Base-by-base conservation (phyloP, 805 yeast genomes). In the Hanseniaspora jakobsenii region DNA sequence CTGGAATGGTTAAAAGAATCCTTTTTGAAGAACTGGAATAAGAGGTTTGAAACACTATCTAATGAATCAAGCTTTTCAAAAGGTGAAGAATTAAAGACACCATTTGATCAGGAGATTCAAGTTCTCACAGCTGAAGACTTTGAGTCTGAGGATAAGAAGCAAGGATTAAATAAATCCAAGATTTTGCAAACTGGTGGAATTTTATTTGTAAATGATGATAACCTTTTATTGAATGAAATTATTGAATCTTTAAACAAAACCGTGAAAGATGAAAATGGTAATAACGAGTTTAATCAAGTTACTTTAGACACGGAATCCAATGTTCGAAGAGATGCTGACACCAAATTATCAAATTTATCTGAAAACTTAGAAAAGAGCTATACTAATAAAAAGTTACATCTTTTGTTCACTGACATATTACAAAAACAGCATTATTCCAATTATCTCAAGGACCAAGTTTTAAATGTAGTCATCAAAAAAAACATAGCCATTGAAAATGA, bases 1-100 rank as follows among this genome's bases (percentile, higher is more conserved):
- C 63, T 89, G 23, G 98, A 91, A 64, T 91, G 97, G 97, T 81
- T 91, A 86, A 77, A 94, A 0, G 73, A 89, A 0, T 71, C 78
- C n/a, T 71, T 86, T n/a, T 72, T 83, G 21, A 80, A 81, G 52
- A 81, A 77, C 36, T 86, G 95, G 89, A 94, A 85, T 55, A 65
- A 71, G 6, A 70, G 73, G 49, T 78, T 78, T 44, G 57, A 55
- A 28, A 37, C 28, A 16, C n/a, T 9, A 3, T 9, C n/a, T 3
- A 42, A 29, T 14, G n/a, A 18, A n/a, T n/a, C n/a, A n/a, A n/a
- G n/a, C n/a, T n/a, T n/a, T n/a, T n/a, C n/a, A n/a, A n/a, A n/a
- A n/a, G n/a, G n/a, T n/a, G n/a, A n/a, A n/a, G n/a, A n/a, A n/a
- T n/a, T 38, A 1, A 72, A 72, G 44, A 72, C 80, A 2, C 95